Conservation (phyloP, 1,284 basidiomycete genomes). For the Violaceomyces palustris region DNA sequence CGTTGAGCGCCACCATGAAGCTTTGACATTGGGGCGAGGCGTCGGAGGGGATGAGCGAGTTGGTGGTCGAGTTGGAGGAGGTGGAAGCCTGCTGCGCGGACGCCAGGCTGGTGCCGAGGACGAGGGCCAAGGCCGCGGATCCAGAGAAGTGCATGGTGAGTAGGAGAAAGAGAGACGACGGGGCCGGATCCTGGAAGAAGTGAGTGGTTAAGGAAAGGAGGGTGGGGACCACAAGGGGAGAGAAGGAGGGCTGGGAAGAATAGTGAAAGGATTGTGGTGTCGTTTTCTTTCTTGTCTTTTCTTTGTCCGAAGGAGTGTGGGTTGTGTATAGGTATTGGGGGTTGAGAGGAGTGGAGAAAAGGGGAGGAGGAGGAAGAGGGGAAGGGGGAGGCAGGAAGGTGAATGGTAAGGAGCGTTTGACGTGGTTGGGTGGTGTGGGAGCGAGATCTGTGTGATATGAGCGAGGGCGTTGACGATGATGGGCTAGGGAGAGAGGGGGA, state of each 20-base stretch:
- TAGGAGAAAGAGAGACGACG: not conserved
- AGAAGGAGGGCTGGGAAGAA: too few species aligned
- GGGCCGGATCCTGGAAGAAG: not conserved
- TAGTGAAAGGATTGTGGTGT: too few species aligned
- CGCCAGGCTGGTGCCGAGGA: constrained; percentile 8
- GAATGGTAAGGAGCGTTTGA: too few species aligned
- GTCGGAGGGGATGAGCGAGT: constrained; percentile 20
- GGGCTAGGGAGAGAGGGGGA: too few species aligned
- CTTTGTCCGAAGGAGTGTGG: too few species aligned
- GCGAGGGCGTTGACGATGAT: too few species aligned
- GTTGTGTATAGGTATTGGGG: too few species aligned
- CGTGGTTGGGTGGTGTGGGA: too few species aligned
- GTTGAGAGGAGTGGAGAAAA: not conserved
- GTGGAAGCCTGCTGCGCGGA: constrained; percentile 11
- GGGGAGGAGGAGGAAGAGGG: not conserved
- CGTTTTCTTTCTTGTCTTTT: too few species aligned
- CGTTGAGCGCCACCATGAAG: constrained; percentile 34
- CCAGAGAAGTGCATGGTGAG: constrained; percentile 12
- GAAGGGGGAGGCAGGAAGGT: too few species aligned
- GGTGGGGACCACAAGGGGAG: not conserved
- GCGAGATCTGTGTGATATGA: too few species aligned
- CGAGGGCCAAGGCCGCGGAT: constrained; percentile 11
- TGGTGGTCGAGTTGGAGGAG: constrained; percentile 5
- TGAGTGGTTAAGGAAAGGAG: not conserved
- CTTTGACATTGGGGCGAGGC: constrained; percentile 15